A percentile compares a stretch with the other conserved stretches of the same genome.
phyloP scores from a whole-genome alignment of 2,329 filamentous ascomycete species.

The Clonostachys rhizophaga region DNA sequence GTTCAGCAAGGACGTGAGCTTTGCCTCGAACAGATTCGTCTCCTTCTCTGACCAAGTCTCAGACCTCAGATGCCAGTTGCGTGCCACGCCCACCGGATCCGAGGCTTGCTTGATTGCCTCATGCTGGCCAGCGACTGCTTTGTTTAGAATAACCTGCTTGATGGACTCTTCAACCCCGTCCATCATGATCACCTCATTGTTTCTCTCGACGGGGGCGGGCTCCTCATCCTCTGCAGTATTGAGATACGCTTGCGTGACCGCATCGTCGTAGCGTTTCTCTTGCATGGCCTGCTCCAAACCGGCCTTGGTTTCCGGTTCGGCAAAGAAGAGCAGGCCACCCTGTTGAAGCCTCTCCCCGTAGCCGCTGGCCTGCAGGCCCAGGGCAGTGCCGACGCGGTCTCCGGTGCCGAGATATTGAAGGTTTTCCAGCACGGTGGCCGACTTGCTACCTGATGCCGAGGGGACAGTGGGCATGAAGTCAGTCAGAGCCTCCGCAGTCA shows the following conservation, averaged over 20 bases:
- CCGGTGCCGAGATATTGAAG: conserved; percentile 27
- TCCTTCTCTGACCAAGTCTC: conserved; percentile 26
- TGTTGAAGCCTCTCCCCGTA: conserved; percentile 21
- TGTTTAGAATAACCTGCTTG: conserved; percentile 21
- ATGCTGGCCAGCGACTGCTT: conserved; percentile 27
- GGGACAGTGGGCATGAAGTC: conserved; percentile 21
- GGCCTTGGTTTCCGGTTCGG: conserved; percentile 16
- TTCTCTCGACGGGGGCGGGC: conserved; percentile 5
- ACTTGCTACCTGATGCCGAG: conserved; percentile 15
- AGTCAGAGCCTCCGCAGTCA: conserved; percentile 22
- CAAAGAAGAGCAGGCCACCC: conserved; percentile 22
- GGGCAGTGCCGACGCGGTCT: conserved; percentile 22
- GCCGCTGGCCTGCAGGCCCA: conserved; percentile 18
- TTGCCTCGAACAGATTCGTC: conserved; percentile 30
- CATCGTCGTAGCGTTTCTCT: conserved; percentile 11
- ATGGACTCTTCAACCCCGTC: conserved; percentile 22
- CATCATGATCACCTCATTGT: conserved; percentile 16
- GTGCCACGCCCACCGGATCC: conserved; percentile 24
- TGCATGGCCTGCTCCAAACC: conserved; percentile 21
- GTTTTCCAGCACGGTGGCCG: conserved; percentile 25
- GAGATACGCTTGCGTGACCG: conserved; percentile 5
- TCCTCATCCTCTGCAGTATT: conserved; percentile 6
- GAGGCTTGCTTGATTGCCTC: conserved; percentile 21
- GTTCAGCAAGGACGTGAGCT: conserved; percentile 24
- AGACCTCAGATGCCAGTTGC: conserved; percentile 28